A percentile compares a stretch with the other conserved stretches of the same genome.
Evolutionary conservation across 2,329 filamentous ascomycete genomes (phyloP).

Genomic region (Hymenoscyphus repandus): DNA sequence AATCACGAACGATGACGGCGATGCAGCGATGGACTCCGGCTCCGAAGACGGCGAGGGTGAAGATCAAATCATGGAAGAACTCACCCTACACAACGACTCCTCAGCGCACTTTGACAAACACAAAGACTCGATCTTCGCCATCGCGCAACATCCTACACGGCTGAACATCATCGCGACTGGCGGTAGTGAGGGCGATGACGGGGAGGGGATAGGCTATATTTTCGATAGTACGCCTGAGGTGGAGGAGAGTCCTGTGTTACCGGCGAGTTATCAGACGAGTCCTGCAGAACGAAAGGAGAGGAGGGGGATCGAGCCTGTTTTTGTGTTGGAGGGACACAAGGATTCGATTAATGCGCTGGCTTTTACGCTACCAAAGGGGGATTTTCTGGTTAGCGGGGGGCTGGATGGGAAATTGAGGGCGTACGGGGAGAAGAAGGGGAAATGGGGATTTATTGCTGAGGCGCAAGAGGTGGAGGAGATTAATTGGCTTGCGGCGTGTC

Average conservation of each 20-base stretch:
- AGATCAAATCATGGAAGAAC: conserved; percentile 57
- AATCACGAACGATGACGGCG: conserved; percentile 55
- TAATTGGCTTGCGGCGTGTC: conserved; percentile 81
- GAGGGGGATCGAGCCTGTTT: conserved; percentile 58
- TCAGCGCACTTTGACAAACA: conserved; percentile 87
- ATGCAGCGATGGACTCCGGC: conserved; percentile 76
- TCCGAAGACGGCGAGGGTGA: conserved; percentile 54
- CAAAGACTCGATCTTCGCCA: conserved; percentile 88
- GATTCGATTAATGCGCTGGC: conserved; percentile 84
- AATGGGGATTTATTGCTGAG: conserved; percentile 38
- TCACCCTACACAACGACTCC: conserved; percentile 85
- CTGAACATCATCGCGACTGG: conserved; percentile 80
- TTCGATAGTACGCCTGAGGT: conserved; percentile 66
- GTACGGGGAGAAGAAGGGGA: conserved; percentile 12
- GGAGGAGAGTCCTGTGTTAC: conserved; percentile 58
- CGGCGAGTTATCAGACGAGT: conserved; percentile 66
- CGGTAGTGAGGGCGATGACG: conserved; percentile 62
- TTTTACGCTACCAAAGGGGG: conserved; percentile 78
- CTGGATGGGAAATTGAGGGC: conserved; percentile 71
- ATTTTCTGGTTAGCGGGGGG: conserved; percentile 81
- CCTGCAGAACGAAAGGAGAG: conserved; percentile 54
- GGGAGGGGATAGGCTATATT: conserved; percentile 72
- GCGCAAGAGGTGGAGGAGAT: conserved; percentile 90
- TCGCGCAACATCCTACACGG: conserved; percentile 83
- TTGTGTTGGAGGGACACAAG: conserved; percentile 79